These are phyloP conservation scores for Crithidia bombi DNA, from an alignment of 208 protist genomes.

Conservation along the genomic window DNA sequence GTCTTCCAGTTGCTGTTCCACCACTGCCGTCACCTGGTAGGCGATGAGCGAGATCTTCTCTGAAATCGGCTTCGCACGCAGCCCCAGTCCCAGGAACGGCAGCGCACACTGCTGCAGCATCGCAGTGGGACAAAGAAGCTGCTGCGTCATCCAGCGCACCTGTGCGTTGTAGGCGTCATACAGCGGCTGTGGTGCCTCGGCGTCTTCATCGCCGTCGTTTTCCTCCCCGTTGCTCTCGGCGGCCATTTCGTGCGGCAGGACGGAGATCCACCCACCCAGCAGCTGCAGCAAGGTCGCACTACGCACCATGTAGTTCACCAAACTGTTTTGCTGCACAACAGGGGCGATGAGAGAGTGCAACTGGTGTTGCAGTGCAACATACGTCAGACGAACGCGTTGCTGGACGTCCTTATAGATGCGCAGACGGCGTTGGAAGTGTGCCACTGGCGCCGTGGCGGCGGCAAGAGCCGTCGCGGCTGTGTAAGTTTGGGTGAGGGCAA, in stretches of 20 bases:
- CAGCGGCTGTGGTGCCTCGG: background rate
- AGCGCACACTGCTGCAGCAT: conserved; percentile 38
- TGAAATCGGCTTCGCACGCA: conserved; percentile 51
- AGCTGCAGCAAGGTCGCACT: conserved; percentile 84
- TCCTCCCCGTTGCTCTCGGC: conserved; percentile 10
- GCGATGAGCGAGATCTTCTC: conserved; percentile 63
- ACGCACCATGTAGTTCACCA: conserved; percentile 87
- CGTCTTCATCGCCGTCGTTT: background rate
- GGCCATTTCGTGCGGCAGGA: conserved; percentile 46
- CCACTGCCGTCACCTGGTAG: conserved; percentile 54
- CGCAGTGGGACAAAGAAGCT: conserved; percentile 27
- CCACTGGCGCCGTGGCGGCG: background rate
- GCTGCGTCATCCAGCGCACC: conserved; percentile 46
- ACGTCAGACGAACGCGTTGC: conserved; percentile 32
- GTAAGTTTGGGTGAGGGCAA: conserved; percentile 38
- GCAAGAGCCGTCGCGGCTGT: background rate
- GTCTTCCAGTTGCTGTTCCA: conserved; percentile 78
- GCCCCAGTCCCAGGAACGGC: conserved; percentile 56
- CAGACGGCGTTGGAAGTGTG: conserved; percentile 4
- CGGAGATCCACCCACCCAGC: conserved; percentile 69
- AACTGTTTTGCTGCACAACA: conserved; percentile 55
- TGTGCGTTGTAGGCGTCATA: conserved; percentile 28
- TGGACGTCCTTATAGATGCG: conserved; percentile 26
- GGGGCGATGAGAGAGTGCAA: conserved; percentile 53
- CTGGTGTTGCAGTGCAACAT: conserved; percentile 57